Conservation (phyloP, 495 filamentous ascomycete genomes). For the Tuber microsphaerosporum region DNA sequence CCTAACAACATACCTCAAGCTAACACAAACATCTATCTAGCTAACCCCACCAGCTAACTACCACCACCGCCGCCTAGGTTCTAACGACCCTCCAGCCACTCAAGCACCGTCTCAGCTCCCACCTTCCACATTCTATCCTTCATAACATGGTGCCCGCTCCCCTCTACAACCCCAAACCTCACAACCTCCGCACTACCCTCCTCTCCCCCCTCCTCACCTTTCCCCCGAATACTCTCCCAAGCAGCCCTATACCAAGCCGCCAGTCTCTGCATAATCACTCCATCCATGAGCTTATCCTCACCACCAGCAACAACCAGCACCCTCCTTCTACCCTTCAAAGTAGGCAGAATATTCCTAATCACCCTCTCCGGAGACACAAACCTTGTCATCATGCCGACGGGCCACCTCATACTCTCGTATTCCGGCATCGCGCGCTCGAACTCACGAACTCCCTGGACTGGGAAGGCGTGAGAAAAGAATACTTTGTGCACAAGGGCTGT, state of each 20-base stretch:
- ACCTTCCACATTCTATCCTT: constrained; percentile 46
- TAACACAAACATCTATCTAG: background rate
- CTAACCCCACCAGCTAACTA: background rate
- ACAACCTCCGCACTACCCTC: constrained; percentile 40
- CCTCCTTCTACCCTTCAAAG: constrained; percentile 20
- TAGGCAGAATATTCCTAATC: constrained; percentile 40
- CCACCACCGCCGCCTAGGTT: background rate
- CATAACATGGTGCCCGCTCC: constrained; percentile 47
- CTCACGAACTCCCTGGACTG: constrained; percentile 35
- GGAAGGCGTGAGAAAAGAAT: constrained; percentile 45
- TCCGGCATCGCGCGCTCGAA: constrained; percentile 43
- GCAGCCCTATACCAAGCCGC: constrained; percentile 37
- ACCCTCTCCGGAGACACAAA: constrained; percentile 44
- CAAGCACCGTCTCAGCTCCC: constrained; percentile 43
- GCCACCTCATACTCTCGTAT: constrained; percentile 49
- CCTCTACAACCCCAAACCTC: constrained; percentile 41
- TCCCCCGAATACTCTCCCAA: constrained; percentile 20
- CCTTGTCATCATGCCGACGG: constrained; percentile 44
- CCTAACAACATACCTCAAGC: background rate
- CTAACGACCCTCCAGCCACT: constrained; percentile 25
- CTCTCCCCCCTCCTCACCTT: constrained; percentile 23
- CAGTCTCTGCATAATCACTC: constrained; percentile 33
- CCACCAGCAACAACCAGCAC: constrained; percentile 46
- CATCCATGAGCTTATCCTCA: constrained; percentile 42
- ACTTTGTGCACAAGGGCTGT: constrained; percentile 43